Conservation (phyloP, 352 stramenopile genomes). For the Pythium monospermum region DNA sequence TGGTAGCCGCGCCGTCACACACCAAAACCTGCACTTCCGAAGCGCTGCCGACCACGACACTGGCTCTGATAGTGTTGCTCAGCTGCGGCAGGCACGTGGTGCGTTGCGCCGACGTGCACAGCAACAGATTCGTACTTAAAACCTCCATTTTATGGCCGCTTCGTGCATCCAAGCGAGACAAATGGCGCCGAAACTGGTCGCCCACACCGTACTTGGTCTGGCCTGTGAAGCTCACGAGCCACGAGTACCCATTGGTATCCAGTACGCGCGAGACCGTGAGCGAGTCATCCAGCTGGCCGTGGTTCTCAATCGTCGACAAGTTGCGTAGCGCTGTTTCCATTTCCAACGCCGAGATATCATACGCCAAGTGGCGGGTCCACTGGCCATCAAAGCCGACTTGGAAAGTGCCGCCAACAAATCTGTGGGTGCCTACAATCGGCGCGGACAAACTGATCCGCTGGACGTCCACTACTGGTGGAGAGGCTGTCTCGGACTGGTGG, state of each 20-base stretch:
- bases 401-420: slow-evolving; percentile 77
- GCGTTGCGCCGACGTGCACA: slow-evolving; percentile 44
- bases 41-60: slow-evolving; percentile 31
- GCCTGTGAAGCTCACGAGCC: slow-evolving; percentile 61
- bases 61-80: slow-evolving; percentile 39
- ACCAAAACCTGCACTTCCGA: slow-evolving; percentile 57
- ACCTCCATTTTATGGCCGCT: slow-evolving; percentile 56
- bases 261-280: slow-evolving; percentile 53
- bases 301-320: slow-evolving; percentile 58
- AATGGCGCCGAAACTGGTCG: slow-evolving; percentile 47
- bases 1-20: slow-evolving; percentile 27
- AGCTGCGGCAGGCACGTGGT: slow-evolving; percentile 36
- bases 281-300: too few relatives aligned
- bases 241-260: slow-evolving; percentile 68
- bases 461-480: slow-evolving; percentile 48
- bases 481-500: slow-evolving; percentile 30
- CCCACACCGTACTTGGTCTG: slow-evolving; percentile 40
- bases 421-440: slow-evolving; percentile 37
- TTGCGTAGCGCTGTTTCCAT: slow-evolving; percentile 59
- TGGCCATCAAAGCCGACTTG: slow-evolving; percentile 85
- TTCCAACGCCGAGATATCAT: slow-evolving; percentile 77
- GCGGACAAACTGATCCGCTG: slow-evolving; percentile 68
- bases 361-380: slow-evolving; percentile 80
- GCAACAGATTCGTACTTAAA: slow-evolving; percentile 40
- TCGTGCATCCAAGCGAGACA: slow-evolving; percentile 36